phyloP scores from a whole-genome alignment of 2,329 filamentous ascomycete species.

The Remersonia thermophila region DNA sequence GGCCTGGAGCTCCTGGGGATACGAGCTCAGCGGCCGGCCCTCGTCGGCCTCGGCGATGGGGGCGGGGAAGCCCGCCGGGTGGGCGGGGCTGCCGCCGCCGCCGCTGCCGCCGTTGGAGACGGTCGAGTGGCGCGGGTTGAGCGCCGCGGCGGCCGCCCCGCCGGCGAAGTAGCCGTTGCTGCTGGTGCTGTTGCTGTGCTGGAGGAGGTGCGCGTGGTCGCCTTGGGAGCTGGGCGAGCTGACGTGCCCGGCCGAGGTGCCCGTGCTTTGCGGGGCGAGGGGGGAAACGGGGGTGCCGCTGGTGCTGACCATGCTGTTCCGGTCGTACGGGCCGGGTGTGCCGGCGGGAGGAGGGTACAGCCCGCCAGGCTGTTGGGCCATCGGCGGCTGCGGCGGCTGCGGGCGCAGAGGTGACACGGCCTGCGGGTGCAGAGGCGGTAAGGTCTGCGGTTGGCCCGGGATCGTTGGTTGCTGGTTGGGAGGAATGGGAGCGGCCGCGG shows the following conservation, averaged over 20 bases:
- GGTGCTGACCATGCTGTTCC: conserved; percentile 3
- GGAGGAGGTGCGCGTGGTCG: conserved; percentile 5
- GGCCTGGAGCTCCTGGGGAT: no score
- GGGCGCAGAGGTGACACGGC: no score
- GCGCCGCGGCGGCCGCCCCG: neutral
- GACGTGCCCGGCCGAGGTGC: conserved; percentile 7
- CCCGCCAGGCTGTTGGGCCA: no score
- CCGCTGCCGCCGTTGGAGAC: conserved; percentile 2
- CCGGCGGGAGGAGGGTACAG: no score
- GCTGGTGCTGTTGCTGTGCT: conserved; percentile 6
- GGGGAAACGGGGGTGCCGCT: conserved; percentile 1
- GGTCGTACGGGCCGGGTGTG: conserved; percentile 2
- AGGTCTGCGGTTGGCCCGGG: no score
- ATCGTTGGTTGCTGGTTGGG: no score
- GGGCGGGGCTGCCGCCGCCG: conserved; percentile 1
- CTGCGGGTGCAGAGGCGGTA: no score
- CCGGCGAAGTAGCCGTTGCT: conserved; percentile 5
- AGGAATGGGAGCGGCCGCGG: no score
- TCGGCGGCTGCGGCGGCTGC: no score
- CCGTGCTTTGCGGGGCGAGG: conserved; percentile 10
- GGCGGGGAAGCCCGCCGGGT: conserved; percentile 2
- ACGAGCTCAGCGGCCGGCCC: conserved; percentile 1
- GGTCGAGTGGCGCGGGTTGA: neutral
- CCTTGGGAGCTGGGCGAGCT: conserved; percentile 13
- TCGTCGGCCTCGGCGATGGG: conserved; percentile 15